Evolutionary conservation across 768 basidiomycete genomes (phyloP).

Genomic region (Krasilnikovozyma curviuscula): DNA sequence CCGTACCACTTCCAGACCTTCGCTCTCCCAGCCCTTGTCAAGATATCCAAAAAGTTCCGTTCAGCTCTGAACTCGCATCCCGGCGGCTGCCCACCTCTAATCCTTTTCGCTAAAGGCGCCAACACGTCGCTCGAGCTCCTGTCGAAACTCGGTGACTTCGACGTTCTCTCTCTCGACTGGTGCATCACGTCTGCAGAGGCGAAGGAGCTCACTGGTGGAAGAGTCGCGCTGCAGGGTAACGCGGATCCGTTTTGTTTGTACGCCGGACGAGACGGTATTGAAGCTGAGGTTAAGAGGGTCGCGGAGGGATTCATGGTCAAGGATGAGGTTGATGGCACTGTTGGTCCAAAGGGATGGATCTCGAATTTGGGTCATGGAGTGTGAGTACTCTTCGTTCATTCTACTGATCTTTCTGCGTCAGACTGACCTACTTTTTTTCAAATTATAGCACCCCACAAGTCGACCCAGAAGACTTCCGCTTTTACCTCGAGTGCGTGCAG

Average conservation of each 20-base stretch:
- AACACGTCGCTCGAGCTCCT: slow-evolving; percentile 47
- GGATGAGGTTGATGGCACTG: slow-evolving; percentile 32
- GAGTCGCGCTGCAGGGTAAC: slow-evolving; percentile 70
- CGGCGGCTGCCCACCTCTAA: slow-evolving; percentile 54
- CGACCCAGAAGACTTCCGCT: slow-evolving; percentile 75
- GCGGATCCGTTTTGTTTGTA: slow-evolving; percentile 75
- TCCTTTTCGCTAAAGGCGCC: slow-evolving; percentile 86
- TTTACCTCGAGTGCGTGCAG: slow-evolving; percentile 62
- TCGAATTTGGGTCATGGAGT: slow-evolving; percentile 95
- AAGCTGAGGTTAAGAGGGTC: slow-evolving; percentile 64
- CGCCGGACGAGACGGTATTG: slow-evolving; percentile 70
- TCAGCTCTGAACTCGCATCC: slow-evolving; percentile 36
- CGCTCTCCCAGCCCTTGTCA: slow-evolving; percentile 55
- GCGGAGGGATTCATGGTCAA: slow-evolving; percentile 55
- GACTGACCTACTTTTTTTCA: no score
- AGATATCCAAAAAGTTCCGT: slow-evolving; percentile 54
- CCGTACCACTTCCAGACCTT: slow-evolving; percentile 68
- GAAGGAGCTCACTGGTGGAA: slow-evolving; percentile 36
- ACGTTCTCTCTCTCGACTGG: slow-evolving; percentile 86
- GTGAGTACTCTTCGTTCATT: neutral
- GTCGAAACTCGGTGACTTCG: slow-evolving; percentile 51
- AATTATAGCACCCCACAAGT: no score
- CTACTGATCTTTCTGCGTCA: neutral
- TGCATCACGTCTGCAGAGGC: slow-evolving; percentile 57
- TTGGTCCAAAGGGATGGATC: slow-evolving; percentile 56